These are phyloP conservation scores for Boletus reticuloceps DNA, from an alignment of 768 basidiomycete genomes.

Conservation along the genomic window DNA sequence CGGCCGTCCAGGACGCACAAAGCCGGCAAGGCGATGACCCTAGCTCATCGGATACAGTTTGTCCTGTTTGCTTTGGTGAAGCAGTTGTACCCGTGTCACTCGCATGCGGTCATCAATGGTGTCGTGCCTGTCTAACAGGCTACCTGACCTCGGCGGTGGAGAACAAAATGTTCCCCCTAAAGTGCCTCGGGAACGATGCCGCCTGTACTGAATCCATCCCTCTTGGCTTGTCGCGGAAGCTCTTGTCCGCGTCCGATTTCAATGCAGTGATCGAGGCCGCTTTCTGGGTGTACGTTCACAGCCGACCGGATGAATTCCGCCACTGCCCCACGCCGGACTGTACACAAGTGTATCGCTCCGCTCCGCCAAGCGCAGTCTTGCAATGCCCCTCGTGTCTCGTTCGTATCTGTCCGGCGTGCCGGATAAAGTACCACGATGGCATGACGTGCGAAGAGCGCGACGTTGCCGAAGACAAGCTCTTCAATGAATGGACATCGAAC, in stretches of 20 bases:
- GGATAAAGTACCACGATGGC: conserved; percentile 60
- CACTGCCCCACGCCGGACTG: conserved; percentile 84
- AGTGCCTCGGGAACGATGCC: conserved; percentile 64
- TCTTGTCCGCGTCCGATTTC: conserved; percentile 54
- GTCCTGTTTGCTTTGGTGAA: conserved; percentile 71
- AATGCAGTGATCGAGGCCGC: conserved; percentile 55
- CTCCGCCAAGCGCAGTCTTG: conserved; percentile 46
- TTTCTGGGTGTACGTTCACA: conserved; percentile 58
- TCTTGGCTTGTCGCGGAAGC: conserved; percentile 44
- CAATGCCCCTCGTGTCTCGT: conserved; percentile 71
- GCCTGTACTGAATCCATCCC: conserved; percentile 58
- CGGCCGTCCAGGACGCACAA: conserved; percentile 41
- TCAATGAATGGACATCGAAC: conserved; percentile 58
- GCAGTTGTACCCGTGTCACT: conserved; percentile 51
- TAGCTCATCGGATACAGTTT: conserved; percentile 31
- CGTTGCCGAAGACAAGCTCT: conserved; percentile 49
- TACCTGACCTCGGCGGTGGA: conserved; percentile 61
- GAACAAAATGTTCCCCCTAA: conserved; percentile 64
- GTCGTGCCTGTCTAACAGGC: conserved; percentile 54
- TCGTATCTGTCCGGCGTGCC: conserved; percentile 67
- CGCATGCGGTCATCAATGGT: conserved; percentile 67
- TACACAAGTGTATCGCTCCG: conserved; percentile 64
- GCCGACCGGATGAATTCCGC: conserved; percentile 58
- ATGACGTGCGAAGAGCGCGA: conserved; percentile 61
- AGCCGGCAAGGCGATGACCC: conserved; percentile 29